These are phyloP conservation scores for Metschnikowia arizonensis DNA, from an alignment of 805 yeast species.

Conservation along the genomic window DNA sequence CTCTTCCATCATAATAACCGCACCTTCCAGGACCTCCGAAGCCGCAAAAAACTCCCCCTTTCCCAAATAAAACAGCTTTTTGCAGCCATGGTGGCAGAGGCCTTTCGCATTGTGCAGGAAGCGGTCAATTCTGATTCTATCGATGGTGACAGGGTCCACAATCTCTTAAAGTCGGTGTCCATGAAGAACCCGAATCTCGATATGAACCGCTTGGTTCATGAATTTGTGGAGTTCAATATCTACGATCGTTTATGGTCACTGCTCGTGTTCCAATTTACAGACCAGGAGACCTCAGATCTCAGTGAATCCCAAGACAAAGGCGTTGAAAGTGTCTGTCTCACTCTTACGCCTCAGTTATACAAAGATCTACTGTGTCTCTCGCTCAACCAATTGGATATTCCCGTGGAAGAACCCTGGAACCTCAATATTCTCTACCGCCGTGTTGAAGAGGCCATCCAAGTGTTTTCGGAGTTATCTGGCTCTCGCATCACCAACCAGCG, in stretches of 20 bases:
- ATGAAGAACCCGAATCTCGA: slow-evolving; percentile 39
- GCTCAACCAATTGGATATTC: slow-evolving; percentile 49
- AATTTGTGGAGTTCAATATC: slow-evolving; percentile 66
- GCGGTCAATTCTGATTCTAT: slow-evolving; percentile 32
- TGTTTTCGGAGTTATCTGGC: slow-evolving; percentile 47
- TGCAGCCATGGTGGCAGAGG: slow-evolving; percentile 31
- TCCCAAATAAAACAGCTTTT: slow-evolving; percentile 28
- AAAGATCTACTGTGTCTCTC: slow-evolving; percentile 37
- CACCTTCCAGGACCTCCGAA: slow-evolving; percentile 28
- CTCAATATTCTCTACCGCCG: slow-evolving; percentile 34
- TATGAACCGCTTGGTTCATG: slow-evolving; percentile 53
- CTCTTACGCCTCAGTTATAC: slow-evolving; percentile 31
- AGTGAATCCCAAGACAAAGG: not conserved
- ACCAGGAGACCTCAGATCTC: slow-evolving; percentile 7
- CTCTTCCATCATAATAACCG: slow-evolving; percentile 41
- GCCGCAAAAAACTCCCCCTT: slow-evolving; percentile 25
- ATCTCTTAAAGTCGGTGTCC: slow-evolving; percentile 28
- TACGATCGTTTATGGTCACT: slow-evolving; percentile 65
- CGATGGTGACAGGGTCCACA: slow-evolving; percentile 33
- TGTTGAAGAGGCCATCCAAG: slow-evolving; percentile 48
- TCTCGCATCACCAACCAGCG: slow-evolving; percentile 36
- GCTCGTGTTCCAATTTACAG: slow-evolving; percentile 30
- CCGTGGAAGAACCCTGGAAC: slow-evolving; percentile 38
- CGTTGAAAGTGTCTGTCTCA: not conserved
- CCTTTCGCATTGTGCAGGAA: slow-evolving; percentile 36